phyloP scores from a whole-genome alignment of 495 filamentous ascomycete genomes.

The Neurospora sp. region DNA sequence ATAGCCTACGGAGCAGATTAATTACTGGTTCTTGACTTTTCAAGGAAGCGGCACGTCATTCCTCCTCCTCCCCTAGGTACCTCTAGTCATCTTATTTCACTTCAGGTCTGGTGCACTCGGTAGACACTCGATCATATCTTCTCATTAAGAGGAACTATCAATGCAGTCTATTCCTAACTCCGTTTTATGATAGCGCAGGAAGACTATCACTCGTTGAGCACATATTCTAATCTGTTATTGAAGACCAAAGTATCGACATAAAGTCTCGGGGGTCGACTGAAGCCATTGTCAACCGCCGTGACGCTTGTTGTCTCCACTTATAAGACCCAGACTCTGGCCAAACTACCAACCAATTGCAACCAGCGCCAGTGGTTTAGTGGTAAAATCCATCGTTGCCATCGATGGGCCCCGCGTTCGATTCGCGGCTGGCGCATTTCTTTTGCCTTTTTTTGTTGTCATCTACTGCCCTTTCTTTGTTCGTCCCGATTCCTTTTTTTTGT shows the following conservation, averaged over 20 bases:
- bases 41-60: not conserved
- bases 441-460: not conserved
- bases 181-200: too few relatives aligned
- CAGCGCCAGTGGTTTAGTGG: constrained; percentile 37
- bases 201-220: too few relatives aligned
- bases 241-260: not conserved
- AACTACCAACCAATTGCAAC: not conserved
- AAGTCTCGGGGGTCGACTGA: not conserved
- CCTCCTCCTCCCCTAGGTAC: too few relatives aligned
- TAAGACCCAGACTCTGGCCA: not conserved
- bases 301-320: not conserved
- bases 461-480: not conserved
- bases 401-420: constrained; percentile 44
- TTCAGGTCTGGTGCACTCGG: not conserved
- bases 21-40: not conserved
- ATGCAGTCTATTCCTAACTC: too few relatives aligned
- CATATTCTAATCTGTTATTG: too few relatives aligned
- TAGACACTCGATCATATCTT: not conserved
- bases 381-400: constrained; percentile 46
- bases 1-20: too few relatives aligned
- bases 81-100: not conserved
- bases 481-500: not conserved
- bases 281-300: not conserved
- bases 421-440: constrained; percentile 33
- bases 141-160: too few relatives aligned